A percentile compares a stretch with the other conserved stretches of the same genome.
These are phyloP conservation scores for Trichothecium roseum DNA, from an alignment of 2,329 filamentous ascomycete genomes.

Conservation along the genomic window DNA sequence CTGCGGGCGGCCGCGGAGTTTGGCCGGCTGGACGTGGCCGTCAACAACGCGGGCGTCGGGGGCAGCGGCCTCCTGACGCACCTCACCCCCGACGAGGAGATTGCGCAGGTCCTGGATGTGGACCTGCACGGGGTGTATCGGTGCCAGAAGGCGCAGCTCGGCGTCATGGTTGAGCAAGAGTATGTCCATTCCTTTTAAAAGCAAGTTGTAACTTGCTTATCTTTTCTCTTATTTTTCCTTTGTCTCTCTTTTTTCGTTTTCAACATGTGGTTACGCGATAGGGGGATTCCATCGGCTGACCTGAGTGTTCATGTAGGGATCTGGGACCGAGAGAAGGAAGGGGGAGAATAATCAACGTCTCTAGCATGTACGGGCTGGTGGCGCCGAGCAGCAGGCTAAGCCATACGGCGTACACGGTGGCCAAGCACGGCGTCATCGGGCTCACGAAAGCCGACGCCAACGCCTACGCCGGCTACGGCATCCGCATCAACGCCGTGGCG, in stretches of 20 bases:
- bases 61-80: slow-evolving; percentile 31
- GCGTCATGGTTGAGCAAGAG: slow-evolving; percentile 40
- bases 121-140: slow-evolving; percentile 48
- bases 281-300: no score
- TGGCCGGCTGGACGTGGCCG: slow-evolving; percentile 42
- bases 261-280: no score
- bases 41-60: slow-evolving; percentile 44
- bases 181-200: no score
- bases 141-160: slow-evolving; percentile 42
- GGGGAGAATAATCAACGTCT: slow-evolving; percentile 43
- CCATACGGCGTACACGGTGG: slow-evolving; percentile 36
- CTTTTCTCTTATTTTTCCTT: no score
- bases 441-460: slow-evolving; percentile 5
- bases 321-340: slow-evolving; percentile 27
- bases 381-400: slow-evolving; percentile 22
- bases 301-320: slow-evolving; percentile 14
- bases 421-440: slow-evolving; percentile 34
- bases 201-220: no score
- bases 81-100: slow-evolving; percentile 34
- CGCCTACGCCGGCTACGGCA: slow-evolving; percentile 3
- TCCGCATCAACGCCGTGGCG: slow-evolving; percentile 5
- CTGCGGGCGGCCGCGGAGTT: slow-evolving; percentile 30
- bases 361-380: slow-evolving; percentile 40
- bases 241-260: no score
- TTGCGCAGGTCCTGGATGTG: slow-evolving; percentile 37